phyloP scores from a whole-genome alignment of 2,329 filamentous ascomycete genomes.

The Tolypocladium sp. region DNA sequence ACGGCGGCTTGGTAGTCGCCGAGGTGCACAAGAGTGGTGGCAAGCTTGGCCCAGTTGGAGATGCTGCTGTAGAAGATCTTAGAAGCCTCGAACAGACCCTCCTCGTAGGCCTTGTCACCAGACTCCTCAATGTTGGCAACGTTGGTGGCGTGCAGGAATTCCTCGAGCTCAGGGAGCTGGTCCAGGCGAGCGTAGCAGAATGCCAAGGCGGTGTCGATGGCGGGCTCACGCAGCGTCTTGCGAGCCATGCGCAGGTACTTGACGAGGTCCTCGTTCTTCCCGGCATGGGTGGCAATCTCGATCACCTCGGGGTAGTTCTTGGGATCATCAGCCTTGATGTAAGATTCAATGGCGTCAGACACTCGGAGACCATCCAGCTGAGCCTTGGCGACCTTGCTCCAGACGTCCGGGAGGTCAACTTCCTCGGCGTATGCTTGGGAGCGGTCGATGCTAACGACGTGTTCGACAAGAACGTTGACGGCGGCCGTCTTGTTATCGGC shows the following conservation, averaged over 20 bases:
- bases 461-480: slow-evolving; percentile 85
- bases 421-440: slow-evolving; percentile 93
- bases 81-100: slow-evolving; percentile 88
- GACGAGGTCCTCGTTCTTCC: slow-evolving; percentile 95
- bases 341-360: slow-evolving; percentile 87
- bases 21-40: slow-evolving; percentile 93
- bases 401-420: slow-evolving; percentile 88
- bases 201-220: slow-evolving; percentile 87
- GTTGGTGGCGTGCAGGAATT: slow-evolving; percentile 88
- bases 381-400: slow-evolving; percentile 97
- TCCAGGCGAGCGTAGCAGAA: slow-evolving; percentile 91
- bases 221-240: slow-evolving; percentile 88
- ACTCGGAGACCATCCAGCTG: slow-evolving; percentile 94
- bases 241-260: slow-evolving; percentile 95
- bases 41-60: slow-evolving; percentile 98
- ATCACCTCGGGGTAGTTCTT: slow-evolving; percentile 94
- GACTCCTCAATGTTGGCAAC: slow-evolving; percentile 94
- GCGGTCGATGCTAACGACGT: slow-evolving; percentile 95
- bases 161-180: slow-evolving; percentile 86
- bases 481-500: slow-evolving; percentile 80
- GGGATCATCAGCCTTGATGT: slow-evolving; percentile 89
- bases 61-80: slow-evolving; percentile 99
- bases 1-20: slow-evolving; percentile 96
- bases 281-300: slow-evolving; percentile 86
- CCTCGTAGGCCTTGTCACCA: slow-evolving; percentile 94